Percentiles rank a stretch among this genome's conserved stretches.
Evolutionary conservation across 371 early-diverging fungal genomes (phyloP).

Genomic region (Mucor lusitanicus): DNA sequence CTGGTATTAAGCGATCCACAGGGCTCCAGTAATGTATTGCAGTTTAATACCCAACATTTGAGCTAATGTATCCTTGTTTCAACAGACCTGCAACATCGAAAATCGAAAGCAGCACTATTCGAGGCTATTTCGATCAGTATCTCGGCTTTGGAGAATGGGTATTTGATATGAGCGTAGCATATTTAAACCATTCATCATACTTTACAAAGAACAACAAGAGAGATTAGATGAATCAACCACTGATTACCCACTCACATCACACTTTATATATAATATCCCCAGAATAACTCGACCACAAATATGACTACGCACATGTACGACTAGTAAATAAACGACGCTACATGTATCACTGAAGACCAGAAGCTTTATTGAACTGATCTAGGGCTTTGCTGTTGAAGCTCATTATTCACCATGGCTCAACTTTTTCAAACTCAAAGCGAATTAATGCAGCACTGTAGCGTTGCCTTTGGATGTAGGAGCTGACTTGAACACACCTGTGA

Average conservation of each 20-base stretch:
- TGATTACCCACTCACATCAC: neutral
- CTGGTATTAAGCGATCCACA: conserved; percentile 74
- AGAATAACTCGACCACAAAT: neutral
- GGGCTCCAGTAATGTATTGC: conserved; percentile 54
- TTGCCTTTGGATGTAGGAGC: neutral
- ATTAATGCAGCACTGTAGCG: neutral
- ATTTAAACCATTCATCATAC: conserved; percentile 58
- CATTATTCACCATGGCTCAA: neutral
- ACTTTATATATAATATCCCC: neutral
- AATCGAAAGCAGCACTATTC: conserved; percentile 58
- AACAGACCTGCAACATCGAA: conserved; percentile 56
- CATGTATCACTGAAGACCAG: neutral
- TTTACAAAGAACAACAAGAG: conserved; percentile 56
- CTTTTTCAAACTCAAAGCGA: neutral
- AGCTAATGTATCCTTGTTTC: neutral
- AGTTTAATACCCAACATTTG: neutral
- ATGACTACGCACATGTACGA: neutral
- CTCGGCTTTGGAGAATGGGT: conserved; percentile 70
- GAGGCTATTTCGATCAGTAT: conserved; percentile 58
- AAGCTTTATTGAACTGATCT: neutral
- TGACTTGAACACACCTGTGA: neutral
- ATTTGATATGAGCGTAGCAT: conserved; percentile 60
- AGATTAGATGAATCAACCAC: neutral
- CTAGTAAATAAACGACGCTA: neutral
- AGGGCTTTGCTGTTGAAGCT: neutral